Base-by-base conservation (phyloP, 257 asterid genomes). In the Prunella vulgaris region DNA sequence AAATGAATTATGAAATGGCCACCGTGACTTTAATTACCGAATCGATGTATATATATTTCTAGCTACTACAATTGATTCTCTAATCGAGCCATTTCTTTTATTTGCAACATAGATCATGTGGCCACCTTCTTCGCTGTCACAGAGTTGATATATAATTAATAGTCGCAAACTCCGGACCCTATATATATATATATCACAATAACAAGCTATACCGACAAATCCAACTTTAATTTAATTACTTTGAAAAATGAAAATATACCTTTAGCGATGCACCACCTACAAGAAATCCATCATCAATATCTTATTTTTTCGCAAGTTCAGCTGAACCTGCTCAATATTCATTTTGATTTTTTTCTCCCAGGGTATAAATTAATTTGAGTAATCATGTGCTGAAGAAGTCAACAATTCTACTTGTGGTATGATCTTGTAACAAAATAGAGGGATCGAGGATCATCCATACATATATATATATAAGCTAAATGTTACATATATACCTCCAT, bases 201-300 rank as follows among this genome's bases (percentile, higher is more conserved):
- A 77, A 20, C 73, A 18, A 24, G 6, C n/a, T n/a, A 32, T 15
- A 46, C n/a, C 27, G 60, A 35, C 52, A 17, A 25, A 60, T 24
- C 13, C 10, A 46, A 15, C 53, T 46, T 46, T 35, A 35, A n/a
- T n/a, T n/a, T n/a, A 17, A n/a, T 10, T 51, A 27, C 32, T 14
- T 48, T 20, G 44, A 9, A 8, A 63, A 42, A 15, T 15, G 3
- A 32, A 4, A 18, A 10, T 10, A 8, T 82, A 91, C 99, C 97
- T 94, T 94, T 13, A 94, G 87, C 68, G 99, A 91, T 72, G 99
- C 98, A 53, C 99, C 99, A 3, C 99, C 99, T 21, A 94, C 97
- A 54, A 94, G 85, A 65, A 81, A 81, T 30, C 85, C 85, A 52
- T n/a, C n/a, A n/a, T 81, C 85, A 35, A 81, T 78, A 72, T 94